Evolutionary conservation across 192 early-diverging fungal species (phyloP).

Genomic region (Backusella morwellensis): DNA sequence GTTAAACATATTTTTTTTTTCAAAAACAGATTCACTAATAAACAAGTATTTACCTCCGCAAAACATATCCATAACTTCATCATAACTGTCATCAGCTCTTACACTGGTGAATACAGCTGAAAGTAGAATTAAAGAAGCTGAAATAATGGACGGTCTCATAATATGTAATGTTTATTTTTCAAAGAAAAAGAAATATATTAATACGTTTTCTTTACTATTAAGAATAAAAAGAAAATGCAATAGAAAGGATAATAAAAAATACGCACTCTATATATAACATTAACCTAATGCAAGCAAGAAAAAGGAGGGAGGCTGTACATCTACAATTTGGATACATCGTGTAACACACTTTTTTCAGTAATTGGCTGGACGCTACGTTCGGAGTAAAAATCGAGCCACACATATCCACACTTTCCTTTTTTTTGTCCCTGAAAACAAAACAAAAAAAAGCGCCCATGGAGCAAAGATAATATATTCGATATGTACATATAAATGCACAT

Average conservation of each 20-base stretch:
- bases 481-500: not conserved
- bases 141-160: conserved; percentile 11
- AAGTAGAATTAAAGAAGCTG: conserved; percentile 9
- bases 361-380: not conserved
- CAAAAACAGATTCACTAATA: not conserved
- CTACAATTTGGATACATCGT: not conserved
- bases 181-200: not conserved
- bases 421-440: not conserved
- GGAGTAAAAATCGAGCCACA: not conserved
- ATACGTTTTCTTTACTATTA: not conserved
- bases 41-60: conserved; percentile 11
- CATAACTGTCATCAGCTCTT: conserved; percentile 7
- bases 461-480: not conserved
- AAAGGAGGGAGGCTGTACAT: conserved; percentile 8
- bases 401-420: not conserved
- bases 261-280: not conserved
- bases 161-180: not conserved
- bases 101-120: conserved; percentile 6
- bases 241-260: not conserved
- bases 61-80: conserved; percentile 12
- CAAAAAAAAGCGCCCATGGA: not conserved
- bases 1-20: not conserved
- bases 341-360: not conserved
- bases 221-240: not conserved
- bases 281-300: conserved; percentile 3